Conservation (phyloP, 139 green algal species). For the Nannochloris sp. region DNA sequence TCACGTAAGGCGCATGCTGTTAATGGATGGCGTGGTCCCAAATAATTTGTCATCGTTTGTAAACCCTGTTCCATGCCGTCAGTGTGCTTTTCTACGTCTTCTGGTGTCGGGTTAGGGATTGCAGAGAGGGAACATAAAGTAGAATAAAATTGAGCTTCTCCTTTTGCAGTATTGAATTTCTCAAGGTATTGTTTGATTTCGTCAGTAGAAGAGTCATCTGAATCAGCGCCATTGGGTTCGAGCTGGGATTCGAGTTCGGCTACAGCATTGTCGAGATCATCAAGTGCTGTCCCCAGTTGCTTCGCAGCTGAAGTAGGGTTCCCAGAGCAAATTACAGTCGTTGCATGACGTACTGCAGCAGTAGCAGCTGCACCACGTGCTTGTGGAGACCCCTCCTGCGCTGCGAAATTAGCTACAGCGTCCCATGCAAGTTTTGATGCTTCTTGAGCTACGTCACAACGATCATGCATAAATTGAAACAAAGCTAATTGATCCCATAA, state of each 20-base stretch:
- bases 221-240: background rate
- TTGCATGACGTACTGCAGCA: background rate
- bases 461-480: slow-evolving; percentile 17
- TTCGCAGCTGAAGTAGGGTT: background rate
- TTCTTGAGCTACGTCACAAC: background rate
- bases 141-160: background rate
- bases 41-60: background rate
- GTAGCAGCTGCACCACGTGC: background rate
- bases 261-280: background rate
- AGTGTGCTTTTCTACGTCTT: background rate
- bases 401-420: background rate
- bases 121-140: background rate
- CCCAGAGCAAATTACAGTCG: background rate
- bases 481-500: slow-evolving; percentile 26
- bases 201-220: background rate
- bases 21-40: background rate
- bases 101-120: background rate
- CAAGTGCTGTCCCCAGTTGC: background rate
- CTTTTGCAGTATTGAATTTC: background rate
- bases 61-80: background rate
- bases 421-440: background rate
- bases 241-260: background rate
- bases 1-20: slow-evolving; percentile 1
- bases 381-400: background rate
- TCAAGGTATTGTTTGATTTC: background rate